These are phyloP conservation scores for Fistulinella staudtii DNA, from an alignment of 1,284 basidiomycete species.

Conservation along the genomic window DNA sequence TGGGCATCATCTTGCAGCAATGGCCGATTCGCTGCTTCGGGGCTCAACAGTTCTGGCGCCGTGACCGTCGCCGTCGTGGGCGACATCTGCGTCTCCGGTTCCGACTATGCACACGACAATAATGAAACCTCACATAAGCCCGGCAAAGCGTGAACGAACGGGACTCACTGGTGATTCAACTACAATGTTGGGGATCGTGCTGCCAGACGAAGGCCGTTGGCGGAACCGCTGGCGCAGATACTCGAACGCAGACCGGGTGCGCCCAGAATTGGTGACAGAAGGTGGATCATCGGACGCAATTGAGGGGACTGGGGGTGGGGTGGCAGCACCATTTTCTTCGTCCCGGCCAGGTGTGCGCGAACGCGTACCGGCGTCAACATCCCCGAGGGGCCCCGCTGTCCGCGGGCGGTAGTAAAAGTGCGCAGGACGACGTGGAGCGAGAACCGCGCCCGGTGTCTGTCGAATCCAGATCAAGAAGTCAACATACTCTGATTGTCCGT, in stretches of 20 bases:
- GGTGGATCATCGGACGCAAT: no score
- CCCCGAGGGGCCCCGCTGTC: conserved; percentile 16
- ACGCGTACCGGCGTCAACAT: conserved; percentile 10
- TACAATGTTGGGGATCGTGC: conserved; percentile 31
- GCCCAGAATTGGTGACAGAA: conserved; percentile 5
- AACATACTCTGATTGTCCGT: not conserved
- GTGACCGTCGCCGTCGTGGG: conserved; percentile 11
- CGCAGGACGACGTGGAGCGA: conserved; percentile 11
- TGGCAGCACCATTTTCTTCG: no score
- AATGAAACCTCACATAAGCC: not conserved
- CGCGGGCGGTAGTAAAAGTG: conserved; percentile 19
- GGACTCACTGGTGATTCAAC: conserved; percentile 35
- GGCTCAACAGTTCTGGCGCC: conserved; percentile 27
- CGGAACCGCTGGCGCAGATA: conserved; percentile 28
- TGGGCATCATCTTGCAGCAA: conserved; percentile 22
- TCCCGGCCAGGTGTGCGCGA: conserved; percentile 17
- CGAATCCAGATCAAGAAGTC: conserved; percentile 1
- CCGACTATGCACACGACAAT: conserved; percentile 21
- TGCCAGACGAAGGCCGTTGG: conserved; percentile 26
- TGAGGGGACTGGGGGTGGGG: no score
- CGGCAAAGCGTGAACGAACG: not conserved
- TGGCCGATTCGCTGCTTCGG: conserved; percentile 29
- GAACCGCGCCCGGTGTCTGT: conserved; percentile 17
- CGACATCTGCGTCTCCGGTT: conserved; percentile 23
- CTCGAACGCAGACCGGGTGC: conserved; percentile 16